These are phyloP conservation scores for Penicillium concentricum DNA, from an alignment of 2,329 filamentous ascomycete species.

Conservation along the genomic window DNA sequence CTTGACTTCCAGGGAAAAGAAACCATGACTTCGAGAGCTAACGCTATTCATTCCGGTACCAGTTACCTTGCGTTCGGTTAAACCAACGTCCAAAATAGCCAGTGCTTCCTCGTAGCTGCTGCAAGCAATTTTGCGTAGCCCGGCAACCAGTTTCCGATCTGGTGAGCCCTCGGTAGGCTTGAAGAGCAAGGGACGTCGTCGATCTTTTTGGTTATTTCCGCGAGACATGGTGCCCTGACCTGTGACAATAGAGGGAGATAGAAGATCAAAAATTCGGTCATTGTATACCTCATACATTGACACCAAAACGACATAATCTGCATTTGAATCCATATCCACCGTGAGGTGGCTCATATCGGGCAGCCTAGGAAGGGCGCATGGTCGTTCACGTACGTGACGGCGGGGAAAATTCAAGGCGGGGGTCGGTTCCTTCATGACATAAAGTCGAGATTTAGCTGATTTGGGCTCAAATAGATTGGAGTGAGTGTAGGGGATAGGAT, in stretches of 20 bases:
- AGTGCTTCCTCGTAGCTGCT: slow-evolving; percentile 77
- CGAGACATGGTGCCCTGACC: slow-evolving; percentile 41
- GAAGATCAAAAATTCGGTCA: slow-evolving; percentile 91
- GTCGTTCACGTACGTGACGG: slow-evolving; percentile 63
- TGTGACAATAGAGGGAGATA: slow-evolving; percentile 58
- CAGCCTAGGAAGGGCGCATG: slow-evolving; percentile 68
- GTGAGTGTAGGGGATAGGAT: slow-evolving; percentile 29
- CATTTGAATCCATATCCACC: slow-evolving; percentile 64
- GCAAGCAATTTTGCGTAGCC: slow-evolving; percentile 86
- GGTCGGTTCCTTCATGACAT: slow-evolving; percentile 54
- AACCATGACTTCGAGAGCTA: slow-evolving; percentile 89
- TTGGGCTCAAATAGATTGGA: slow-evolving; percentile 23
- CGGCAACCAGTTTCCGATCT: slow-evolving; percentile 92
- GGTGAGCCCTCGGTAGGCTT: slow-evolving; percentile 85
- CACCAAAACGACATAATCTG: slow-evolving; percentile 83
- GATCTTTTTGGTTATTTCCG: slow-evolving; percentile 61
- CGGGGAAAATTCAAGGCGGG: slow-evolving; percentile 58
- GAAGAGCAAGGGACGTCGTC: slow-evolving; percentile 81
- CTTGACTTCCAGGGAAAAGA: slow-evolving; percentile 94
- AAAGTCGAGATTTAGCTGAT: slow-evolving; percentile 40
- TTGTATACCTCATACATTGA: slow-evolving; percentile 99
- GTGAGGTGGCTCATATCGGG: slow-evolving; percentile 73
- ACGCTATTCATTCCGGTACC: slow-evolving; percentile 92
- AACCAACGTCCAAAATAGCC: slow-evolving; percentile 82
- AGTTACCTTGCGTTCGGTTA: slow-evolving; percentile 82